These are phyloP conservation scores for Ogataea paradorogensis DNA, from an alignment of 805 yeast genomes.

Conservation along the genomic window DNA sequence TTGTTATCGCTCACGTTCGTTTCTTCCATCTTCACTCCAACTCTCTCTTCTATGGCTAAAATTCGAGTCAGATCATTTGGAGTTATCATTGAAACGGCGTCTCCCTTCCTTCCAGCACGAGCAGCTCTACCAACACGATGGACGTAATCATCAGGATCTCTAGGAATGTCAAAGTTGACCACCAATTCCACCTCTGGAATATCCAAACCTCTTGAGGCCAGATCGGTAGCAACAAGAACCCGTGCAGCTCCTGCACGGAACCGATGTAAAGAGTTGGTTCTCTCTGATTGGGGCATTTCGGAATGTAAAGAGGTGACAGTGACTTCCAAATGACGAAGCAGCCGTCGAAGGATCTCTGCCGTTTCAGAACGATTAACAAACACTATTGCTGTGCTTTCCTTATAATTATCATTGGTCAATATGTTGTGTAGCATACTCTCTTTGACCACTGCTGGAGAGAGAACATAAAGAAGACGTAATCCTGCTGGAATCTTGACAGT, in stretches of 20 bases:
- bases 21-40: slow-evolving; percentile 74
- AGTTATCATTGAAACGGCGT: slow-evolving; percentile 74
- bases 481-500: slow-evolving; percentile 79
- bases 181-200: slow-evolving; percentile 78
- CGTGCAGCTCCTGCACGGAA: slow-evolving; percentile 94
- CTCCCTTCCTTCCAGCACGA: slow-evolving; percentile 92
- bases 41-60: slow-evolving; percentile 82
- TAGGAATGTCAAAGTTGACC: slow-evolving; percentile 75
- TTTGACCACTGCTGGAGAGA: slow-evolving; percentile 84
- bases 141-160: slow-evolving; percentile 79
- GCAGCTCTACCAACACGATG: slow-evolving; percentile 97
- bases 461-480: slow-evolving; percentile 59
- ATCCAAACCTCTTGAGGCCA: slow-evolving; percentile 87
- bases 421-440: slow-evolving; percentile 81
- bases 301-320: slow-evolving; percentile 91
- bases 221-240: slow-evolving; percentile 90
- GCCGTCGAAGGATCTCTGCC: slow-evolving; percentile 82
- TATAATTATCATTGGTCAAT: slow-evolving; percentile 59
- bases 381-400: slow-evolving; percentile 70
- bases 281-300: slow-evolving; percentile 88
- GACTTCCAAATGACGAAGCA: slow-evolving; percentile 67
- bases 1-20: slow-evolving; percentile 69
- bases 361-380: slow-evolving; percentile 89
- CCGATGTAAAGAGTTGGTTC: slow-evolving; percentile 87
- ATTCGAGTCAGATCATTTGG: slow-evolving; percentile 83